phyloP scores from a whole-genome alignment of 2,329 filamentous ascomycete species.

The Phaeosphaeriaceae sp. region DNA sequence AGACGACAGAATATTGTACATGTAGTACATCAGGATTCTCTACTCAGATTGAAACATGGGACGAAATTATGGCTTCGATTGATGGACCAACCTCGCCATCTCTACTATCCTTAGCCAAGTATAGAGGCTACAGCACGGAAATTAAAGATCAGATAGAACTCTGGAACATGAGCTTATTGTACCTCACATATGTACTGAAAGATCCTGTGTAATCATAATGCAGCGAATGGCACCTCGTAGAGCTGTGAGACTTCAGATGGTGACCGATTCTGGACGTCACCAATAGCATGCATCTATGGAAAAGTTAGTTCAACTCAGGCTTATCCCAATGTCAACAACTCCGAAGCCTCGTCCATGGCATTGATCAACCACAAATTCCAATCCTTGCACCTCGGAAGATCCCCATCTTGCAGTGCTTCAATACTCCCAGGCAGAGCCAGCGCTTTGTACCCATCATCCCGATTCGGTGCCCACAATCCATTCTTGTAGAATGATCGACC shows the following conservation, averaged over 20 bases:
- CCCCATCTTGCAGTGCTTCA: conserved; percentile 12
- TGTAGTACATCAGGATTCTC: too few species aligned
- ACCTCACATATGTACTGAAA: too few species aligned
- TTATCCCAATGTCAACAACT: conserved; percentile 4
- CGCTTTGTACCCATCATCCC: conserved; percentile 16
- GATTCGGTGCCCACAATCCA: conserved; percentile 13
- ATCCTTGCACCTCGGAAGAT: conserved; percentile 10
- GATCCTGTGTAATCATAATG: neutral
- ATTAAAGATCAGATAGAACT: too few species aligned
- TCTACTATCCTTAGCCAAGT: too few species aligned
- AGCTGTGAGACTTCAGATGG: neutral
- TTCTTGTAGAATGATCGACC: conserved; percentile 17
- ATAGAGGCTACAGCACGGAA: too few species aligned
- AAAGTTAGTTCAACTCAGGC: neutral
- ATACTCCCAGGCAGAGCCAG: conserved; percentile 9
- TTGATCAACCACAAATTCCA: conserved; percentile 15
- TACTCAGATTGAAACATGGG: too few species aligned
- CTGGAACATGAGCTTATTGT: too few species aligned
- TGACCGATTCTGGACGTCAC: neutral
- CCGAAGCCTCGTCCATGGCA: conserved; percentile 7
- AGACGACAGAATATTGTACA: too few species aligned
- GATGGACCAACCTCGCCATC: too few species aligned
- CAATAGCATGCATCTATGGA: neutral
- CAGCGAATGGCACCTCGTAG: neutral
- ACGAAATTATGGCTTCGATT: too few species aligned